Conservation (phyloP, 1,139 yeast genomes). For the Debaryomyces psychrophilus region DNA sequence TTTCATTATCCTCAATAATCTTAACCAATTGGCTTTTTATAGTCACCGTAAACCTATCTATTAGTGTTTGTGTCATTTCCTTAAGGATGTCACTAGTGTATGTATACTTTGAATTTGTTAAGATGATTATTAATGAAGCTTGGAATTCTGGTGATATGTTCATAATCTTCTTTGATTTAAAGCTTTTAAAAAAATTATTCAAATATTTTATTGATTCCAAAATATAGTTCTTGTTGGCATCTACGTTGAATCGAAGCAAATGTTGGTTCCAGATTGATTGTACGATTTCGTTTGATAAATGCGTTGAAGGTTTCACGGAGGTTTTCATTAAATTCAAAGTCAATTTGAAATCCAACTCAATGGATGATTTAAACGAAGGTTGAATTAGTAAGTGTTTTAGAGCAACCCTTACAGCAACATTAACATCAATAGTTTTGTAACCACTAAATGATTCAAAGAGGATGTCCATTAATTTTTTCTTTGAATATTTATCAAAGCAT, state of each 20-base stretch:
- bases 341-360: conserved; percentile 46
- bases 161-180: background rate
- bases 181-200: conserved; percentile 9
- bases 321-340: conserved; percentile 26
- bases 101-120: conserved; percentile 10
- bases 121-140: conserved; percentile 21
- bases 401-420: conserved; percentile 18
- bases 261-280: conserved; percentile 35
- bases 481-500: conserved; percentile 48
- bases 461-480: conserved; percentile 40
- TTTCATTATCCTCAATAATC: background rate
- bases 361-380: conserved; percentile 54
- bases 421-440: conserved; percentile 6
- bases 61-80: background rate
- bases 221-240: conserved; percentile 22
- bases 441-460: conserved; percentile 21
- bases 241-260: conserved; percentile 25
- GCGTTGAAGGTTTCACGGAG: conserved; percentile 18
- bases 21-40: background rate
- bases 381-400: conserved; percentile 42
- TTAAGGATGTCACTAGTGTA: background rate
- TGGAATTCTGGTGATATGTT: conserved; percentile 19
- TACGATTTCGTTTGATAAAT: conserved; percentile 23
- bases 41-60: background rate
- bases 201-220: conserved; percentile 17